Evolutionary conservation across 768 basidiomycete genomes (phyloP).

Genomic region (Lentinula sp.): DNA sequence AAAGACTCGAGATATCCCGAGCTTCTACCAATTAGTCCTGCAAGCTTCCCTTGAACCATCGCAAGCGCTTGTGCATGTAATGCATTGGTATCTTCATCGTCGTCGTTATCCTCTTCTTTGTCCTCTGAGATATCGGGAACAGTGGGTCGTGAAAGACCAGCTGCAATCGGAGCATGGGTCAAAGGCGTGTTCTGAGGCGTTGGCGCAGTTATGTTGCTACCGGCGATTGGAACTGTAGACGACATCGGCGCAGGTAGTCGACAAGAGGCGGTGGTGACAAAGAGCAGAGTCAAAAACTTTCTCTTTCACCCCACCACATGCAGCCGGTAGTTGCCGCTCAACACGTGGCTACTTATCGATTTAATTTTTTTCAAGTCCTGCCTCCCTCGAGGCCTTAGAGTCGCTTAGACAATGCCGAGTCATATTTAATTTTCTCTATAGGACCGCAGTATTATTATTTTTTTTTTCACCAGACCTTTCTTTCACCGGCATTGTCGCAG

Average conservation of each 20-base stretch:
- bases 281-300: not conserved
- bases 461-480: not conserved
- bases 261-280: not conserved
- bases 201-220: constrained; percentile 68
- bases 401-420: too few species aligned
- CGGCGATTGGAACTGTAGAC: constrained; percentile 58
- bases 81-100: constrained; percentile 28
- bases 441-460: too few species aligned
- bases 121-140: constrained; percentile 86
- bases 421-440: too few species aligned
- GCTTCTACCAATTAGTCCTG: constrained; percentile 80
- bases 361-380: not conserved
- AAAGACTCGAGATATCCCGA: constrained; percentile 93
- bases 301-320: not conserved
- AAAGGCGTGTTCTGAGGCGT: constrained; percentile 93
- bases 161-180: constrained; percentile 71
- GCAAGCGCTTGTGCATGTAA: constrained; percentile 65
- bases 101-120: constrained; percentile 56
- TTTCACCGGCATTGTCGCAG: not conserved
- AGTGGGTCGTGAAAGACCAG: constrained; percentile 78
- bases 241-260: constrained; percentile 42
- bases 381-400: too few species aligned
- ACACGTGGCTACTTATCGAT: not conserved
- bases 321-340: not conserved
- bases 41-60: constrained; percentile 86